Evolutionary conservation across 345 rosid genomes (phyloP).

Genomic region (Salix caprea): DNA sequence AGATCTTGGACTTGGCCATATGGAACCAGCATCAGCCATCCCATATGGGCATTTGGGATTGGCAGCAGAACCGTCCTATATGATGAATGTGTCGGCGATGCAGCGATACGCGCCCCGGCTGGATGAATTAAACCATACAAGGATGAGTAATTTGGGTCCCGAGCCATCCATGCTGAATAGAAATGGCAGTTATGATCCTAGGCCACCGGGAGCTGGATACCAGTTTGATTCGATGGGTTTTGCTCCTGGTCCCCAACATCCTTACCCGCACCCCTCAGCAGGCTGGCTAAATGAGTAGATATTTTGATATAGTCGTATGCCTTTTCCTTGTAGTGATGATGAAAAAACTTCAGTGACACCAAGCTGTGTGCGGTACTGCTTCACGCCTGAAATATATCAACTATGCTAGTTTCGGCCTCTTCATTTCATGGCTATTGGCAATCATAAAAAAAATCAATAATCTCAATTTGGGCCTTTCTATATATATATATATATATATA

Average conservation of each 20-base stretch:
- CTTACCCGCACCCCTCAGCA: conserved; percentile 27
- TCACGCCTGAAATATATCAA: too few species aligned
- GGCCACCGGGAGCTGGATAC: conserved; percentile 22
- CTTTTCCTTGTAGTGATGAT: too few species aligned
- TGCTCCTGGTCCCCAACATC: conserved; percentile 45
- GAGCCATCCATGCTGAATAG: conserved; percentile 28
- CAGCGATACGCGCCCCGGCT: conserved; percentile 61
- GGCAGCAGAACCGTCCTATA: conserved; percentile 21
- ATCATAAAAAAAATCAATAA: too few species aligned
- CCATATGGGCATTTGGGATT: conserved; percentile 24
- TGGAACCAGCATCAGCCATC: conserved; percentile 29
- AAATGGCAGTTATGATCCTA: conserved; percentile 21
- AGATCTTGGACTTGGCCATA: conserved; percentile 21
- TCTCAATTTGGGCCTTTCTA: too few species aligned
- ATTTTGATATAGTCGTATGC: neutral
- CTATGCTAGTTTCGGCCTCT: too few species aligned
- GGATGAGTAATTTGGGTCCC: conserved; percentile 32
- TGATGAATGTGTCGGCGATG: conserved; percentile 39
- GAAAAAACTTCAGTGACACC: too few species aligned
- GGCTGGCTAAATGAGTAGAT: conserved; percentile 76
- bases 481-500: too few species aligned
- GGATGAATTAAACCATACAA: conserved; percentile 49
- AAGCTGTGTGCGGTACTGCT: too few species aligned
- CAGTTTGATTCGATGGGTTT: conserved; percentile 29
- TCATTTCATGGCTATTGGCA: too few species aligned